phyloP scores from a whole-genome alignment of 371 early-diverging fungal species.

The Mucor racemosus region DNA sequence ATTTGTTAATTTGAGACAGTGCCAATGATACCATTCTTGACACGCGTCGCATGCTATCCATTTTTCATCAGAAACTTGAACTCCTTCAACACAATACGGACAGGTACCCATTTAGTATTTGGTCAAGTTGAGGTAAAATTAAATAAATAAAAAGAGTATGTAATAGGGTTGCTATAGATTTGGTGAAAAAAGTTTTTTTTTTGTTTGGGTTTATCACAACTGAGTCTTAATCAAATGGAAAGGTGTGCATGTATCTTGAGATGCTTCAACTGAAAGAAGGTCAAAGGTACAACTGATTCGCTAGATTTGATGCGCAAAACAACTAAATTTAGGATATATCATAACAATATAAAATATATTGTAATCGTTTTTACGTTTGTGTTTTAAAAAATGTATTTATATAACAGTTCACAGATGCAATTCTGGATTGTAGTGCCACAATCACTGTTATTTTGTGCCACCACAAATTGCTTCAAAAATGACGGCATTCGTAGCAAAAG shows the following conservation, averaged over 20 bases:
- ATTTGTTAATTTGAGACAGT: constrained; percentile 52
- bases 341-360: not conserved
- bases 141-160: not conserved
- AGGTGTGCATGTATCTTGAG: not conserved
- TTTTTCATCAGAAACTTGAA: not conserved
- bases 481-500: not conserved
- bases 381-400: too few relatives aligned
- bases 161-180: not conserved
- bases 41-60: constrained; percentile 80
- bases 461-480: not conserved
- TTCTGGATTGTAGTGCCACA: not conserved
- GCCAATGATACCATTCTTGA: constrained; percentile 69
- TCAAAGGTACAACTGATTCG: not conserved
- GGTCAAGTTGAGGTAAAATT: not conserved
- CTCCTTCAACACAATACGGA: constrained; percentile 5
- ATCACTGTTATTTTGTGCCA: not conserved
- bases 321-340: not conserved
- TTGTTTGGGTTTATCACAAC: not conserved
- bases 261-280: not conserved
- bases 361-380: too few relatives aligned
- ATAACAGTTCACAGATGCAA: not conserved
- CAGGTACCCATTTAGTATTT: constrained; percentile 1
- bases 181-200: constrained; percentile 11
- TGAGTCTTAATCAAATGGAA: not conserved
- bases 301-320: not conserved